These are phyloP conservation scores for Aspergillus panamensis DNA, from an alignment of 495 filamentous ascomycete species.

Conservation along the genomic window DNA sequence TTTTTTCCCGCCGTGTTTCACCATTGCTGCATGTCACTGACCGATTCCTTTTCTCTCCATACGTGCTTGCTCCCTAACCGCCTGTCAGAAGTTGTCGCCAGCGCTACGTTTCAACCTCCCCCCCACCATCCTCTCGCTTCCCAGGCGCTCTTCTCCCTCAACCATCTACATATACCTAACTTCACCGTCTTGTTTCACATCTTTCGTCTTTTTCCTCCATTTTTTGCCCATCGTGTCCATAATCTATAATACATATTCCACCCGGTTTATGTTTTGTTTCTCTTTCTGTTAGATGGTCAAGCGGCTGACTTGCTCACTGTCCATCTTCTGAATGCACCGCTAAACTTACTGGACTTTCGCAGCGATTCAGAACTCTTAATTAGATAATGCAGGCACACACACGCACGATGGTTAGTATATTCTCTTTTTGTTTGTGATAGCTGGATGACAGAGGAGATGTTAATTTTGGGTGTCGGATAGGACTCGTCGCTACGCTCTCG, in stretches of 20 bases:
- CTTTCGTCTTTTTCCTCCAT: background rate
- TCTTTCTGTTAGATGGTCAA: too few relatives aligned
- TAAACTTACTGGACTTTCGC: too few relatives aligned
- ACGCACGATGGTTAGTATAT: too few relatives aligned
- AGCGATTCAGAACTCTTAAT: too few relatives aligned
- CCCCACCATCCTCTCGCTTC: background rate
- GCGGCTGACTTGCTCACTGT: too few relatives aligned
- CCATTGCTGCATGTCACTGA: constrained; percentile 16
- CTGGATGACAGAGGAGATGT: background rate
- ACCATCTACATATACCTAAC: constrained; percentile 13
- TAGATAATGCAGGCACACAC: too few relatives aligned
- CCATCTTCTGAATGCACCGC: too few relatives aligned
- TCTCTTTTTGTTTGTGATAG: too few relatives aligned
- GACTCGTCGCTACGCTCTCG: constrained; percentile 15
- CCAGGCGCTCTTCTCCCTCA: constrained; percentile 1
- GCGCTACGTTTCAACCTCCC: constrained; percentile 17
- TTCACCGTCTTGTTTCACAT: background rate
- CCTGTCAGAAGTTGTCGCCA: constrained; percentile 2
- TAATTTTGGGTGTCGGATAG: constrained; percentile 6
- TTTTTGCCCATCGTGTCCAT: background rate
- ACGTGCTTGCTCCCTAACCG: background rate
- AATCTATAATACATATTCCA: background rate
- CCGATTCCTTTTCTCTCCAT: background rate
- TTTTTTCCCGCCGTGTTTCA: constrained; percentile 17
- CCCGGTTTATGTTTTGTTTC: background rate